Conservation (phyloP, 2,329 filamentous ascomycete species). For the Myriangium duriaei region DNA sequence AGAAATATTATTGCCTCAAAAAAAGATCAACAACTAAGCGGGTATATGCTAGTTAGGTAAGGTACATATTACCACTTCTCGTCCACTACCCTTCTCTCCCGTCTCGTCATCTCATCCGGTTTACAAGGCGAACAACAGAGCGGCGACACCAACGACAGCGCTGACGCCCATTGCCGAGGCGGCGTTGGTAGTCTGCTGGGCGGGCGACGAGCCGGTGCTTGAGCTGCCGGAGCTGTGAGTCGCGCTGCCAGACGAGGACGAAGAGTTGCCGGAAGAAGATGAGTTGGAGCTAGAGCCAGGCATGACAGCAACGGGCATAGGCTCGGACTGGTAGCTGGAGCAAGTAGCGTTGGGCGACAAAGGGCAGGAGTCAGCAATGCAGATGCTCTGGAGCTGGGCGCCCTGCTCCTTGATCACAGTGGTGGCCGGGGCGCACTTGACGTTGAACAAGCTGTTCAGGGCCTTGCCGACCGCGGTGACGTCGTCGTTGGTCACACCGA, state of each 20-base stretch:
- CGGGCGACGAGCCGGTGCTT: constrained; percentile 3
- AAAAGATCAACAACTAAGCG: too few species aligned
- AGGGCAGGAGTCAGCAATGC: constrained; percentile 40
- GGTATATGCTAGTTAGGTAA: too few species aligned
- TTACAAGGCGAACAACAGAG: constrained; percentile 5
- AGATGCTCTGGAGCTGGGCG: constrained; percentile 43
- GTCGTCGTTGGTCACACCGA: constrained; percentile 46
- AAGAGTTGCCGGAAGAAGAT: constrained; percentile 2
- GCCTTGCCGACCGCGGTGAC: constrained; percentile 36
- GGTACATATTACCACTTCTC: too few species aligned
- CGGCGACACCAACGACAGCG: constrained; percentile 5
- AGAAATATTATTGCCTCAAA: too few species aligned
- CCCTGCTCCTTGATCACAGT: constrained; percentile 35
- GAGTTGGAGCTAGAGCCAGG: neutral
- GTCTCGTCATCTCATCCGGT: too few species aligned
- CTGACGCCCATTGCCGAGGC: constrained; percentile 1
- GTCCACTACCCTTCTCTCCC: too few species aligned
- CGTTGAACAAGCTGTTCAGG: constrained; percentile 40
- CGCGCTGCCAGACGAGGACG: constrained; percentile 5
- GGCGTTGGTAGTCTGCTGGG: constrained; percentile 7
- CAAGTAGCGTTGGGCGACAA: constrained; percentile 36
- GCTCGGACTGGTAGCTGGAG: constrained; percentile 27
- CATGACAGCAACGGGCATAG: constrained; percentile 11
- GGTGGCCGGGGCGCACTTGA: constrained; percentile 37
- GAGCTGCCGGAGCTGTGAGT: constrained; percentile 1